Percentiles rank a stretch among this genome's conserved stretches.
phyloP scores from a whole-genome alignment of 805 yeast species.

The Pachysolen tannophilus region DNA sequence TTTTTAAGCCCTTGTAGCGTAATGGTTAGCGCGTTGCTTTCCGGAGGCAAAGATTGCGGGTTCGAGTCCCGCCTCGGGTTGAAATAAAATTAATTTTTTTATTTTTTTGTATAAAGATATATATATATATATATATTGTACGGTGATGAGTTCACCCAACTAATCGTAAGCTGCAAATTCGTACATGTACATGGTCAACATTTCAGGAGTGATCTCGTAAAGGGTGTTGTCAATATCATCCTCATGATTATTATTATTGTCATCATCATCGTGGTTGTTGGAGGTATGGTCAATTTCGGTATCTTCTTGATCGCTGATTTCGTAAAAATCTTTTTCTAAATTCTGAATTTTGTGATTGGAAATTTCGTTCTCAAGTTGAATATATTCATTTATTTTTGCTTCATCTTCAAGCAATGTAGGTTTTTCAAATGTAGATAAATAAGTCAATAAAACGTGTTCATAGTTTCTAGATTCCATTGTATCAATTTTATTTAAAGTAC shows the following conservation, averaged over 20 bases:
- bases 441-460: constrained; percentile 18
- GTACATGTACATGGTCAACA: constrained; percentile 1
- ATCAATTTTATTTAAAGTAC: constrained; percentile 16
- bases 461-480: constrained; percentile 16
- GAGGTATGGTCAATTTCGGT: constrained; percentile 1
- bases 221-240: too few relatives aligned
- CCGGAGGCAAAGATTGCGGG: constrained; percentile 72
- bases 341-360: background rate
- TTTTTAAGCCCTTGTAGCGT: constrained; percentile 55
- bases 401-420: constrained; percentile 13
- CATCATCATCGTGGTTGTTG: background rate
- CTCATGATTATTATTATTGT: too few relatives aligned
- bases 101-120: too few relatives aligned
- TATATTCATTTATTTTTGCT: too few relatives aligned
- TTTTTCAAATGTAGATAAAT: constrained; percentile 13
- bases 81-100: constrained; percentile 12
- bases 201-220: constrained; percentile 1
- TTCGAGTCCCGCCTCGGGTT: constrained; percentile 74
- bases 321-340: background rate
- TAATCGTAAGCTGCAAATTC: constrained; percentile 6
- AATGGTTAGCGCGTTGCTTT: constrained; percentile 66
- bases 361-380: background rate
- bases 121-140: too few relatives aligned
- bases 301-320: background rate
- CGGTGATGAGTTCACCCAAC: too few relatives aligned